Evolutionary conservation across 495 filamentous ascomycete species (phyloP).

Genomic region (Penicillium waksmanii): DNA sequence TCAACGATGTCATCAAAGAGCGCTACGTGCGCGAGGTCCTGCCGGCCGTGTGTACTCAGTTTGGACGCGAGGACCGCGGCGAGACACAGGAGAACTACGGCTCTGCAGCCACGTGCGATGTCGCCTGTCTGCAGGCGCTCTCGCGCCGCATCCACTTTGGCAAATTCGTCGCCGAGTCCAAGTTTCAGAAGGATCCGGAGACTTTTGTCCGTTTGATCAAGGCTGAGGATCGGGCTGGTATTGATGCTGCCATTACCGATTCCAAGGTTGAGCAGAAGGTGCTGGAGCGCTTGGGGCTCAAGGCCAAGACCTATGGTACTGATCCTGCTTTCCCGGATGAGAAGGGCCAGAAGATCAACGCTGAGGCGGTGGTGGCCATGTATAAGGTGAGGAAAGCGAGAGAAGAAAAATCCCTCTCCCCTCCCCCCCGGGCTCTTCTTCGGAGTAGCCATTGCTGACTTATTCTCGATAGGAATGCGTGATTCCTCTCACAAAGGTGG

Average conservation of each 20-base stretch:
- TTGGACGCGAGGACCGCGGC: constrained; percentile 74
- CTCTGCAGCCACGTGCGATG: constrained; percentile 88
- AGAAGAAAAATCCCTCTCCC: too few species aligned
- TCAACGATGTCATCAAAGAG: constrained; percentile 84
- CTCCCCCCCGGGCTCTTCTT: background rate
- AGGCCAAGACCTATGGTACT: constrained; percentile 93
- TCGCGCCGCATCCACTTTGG: constrained; percentile 95
- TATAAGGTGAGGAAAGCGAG: constrained; percentile 64
- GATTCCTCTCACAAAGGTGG: constrained; percentile 94
- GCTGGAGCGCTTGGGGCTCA: constrained; percentile 80
- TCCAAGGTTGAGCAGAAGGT: constrained; percentile 88
- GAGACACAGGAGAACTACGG: constrained; percentile 95
- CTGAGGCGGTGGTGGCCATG: constrained; percentile 90
- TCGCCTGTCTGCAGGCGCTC: constrained; percentile 86
- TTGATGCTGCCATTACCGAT: constrained; percentile 91
- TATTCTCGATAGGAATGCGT: constrained; percentile 71
- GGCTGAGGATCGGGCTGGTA: constrained; percentile 73
- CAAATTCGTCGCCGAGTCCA: constrained; percentile 98
- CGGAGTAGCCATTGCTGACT: background rate
- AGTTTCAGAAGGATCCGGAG: constrained; percentile 85
- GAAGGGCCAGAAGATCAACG: constrained; percentile 76
- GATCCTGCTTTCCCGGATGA: constrained; percentile 73
- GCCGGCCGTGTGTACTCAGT: constrained; percentile 75
- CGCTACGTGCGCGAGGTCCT: constrained; percentile 84
- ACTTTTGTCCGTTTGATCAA: constrained; percentile 79